Conservation (phyloP, 2,329 filamentous ascomycete species). For the Stagonosporopsis rhizophila region DNA sequence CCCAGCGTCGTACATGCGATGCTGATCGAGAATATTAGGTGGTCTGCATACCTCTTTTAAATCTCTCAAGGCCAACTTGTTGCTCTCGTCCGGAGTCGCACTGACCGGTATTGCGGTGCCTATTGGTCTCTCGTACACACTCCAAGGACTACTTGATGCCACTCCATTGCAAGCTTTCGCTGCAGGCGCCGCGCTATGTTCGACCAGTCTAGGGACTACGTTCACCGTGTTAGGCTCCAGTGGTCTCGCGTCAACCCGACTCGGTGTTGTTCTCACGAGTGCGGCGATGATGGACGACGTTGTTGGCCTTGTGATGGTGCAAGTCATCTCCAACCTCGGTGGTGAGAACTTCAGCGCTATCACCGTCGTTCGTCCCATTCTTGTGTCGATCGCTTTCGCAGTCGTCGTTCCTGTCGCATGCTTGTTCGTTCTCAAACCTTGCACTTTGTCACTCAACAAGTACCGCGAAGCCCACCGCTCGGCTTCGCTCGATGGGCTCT, state of each 20-base stretch:
- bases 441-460: conserved; percentile 47
- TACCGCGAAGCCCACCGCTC: conserved; percentile 32
- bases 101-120: conserved; percentile 69
- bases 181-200: conserved; percentile 75
- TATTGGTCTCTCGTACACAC: conserved; percentile 69
- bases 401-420: conserved; percentile 58
- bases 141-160: conserved; percentile 59
- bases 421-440: conserved; percentile 54
- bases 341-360: conserved; percentile 46
- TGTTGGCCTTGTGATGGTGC: conserved; percentile 77
- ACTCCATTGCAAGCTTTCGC: conserved; percentile 70
- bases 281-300: conserved; percentile 87
- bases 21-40: conserved; percentile 49
- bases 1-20: neutral
- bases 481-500: conserved; percentile 29
- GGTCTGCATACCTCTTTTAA: conserved; percentile 64
- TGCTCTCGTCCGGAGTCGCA: conserved; percentile 68
- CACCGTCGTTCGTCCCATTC: conserved; percentile 59
- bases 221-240: conserved; percentile 70
- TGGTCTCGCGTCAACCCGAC: conserved; percentile 59
- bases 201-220: conserved; percentile 76
- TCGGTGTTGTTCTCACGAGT: conserved; percentile 70
- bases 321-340: conserved; percentile 74
- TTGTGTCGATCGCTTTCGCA: conserved; percentile 63
- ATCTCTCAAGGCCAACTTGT: conserved; percentile 65